These are phyloP conservation scores for Diospyros kaki DNA, from an alignment of 148 eudicot species.

Conservation along the genomic window DNA sequence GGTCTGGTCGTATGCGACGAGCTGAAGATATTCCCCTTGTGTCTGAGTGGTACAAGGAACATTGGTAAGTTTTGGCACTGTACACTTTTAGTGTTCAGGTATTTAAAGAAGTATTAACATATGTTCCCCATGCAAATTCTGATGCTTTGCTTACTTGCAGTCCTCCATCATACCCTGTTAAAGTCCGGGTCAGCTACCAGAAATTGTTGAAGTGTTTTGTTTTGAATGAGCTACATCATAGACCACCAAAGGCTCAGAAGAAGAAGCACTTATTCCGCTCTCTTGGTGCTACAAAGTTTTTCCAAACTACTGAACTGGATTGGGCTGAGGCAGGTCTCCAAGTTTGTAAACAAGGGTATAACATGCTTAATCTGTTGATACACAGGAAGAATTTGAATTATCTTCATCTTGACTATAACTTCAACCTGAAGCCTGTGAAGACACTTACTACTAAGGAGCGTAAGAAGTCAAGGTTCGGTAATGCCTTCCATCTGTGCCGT, in stretches of 20 bases:
- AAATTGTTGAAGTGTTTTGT: slow-evolving; percentile 94
- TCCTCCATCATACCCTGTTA: slow-evolving; percentile 97
- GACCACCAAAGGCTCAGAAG: slow-evolving; percentile 99
- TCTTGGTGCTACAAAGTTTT: slow-evolving; percentile 93
- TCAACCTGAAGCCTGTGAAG: slow-evolving; percentile 96
- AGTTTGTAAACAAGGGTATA: slow-evolving; percentile 99
- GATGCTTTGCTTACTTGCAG: slow-evolving; percentile 39
- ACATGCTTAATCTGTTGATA: slow-evolving; percentile 94
- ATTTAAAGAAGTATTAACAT: not conserved
- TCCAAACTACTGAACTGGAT: slow-evolving; percentile 95
- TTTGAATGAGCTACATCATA: slow-evolving; percentile 92
- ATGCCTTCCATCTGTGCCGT: slow-evolving; percentile 98
- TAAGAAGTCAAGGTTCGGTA: slow-evolving; percentile 95
- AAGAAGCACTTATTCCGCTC: slow-evolving; percentile 95
- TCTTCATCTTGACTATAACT: slow-evolving; percentile 96
- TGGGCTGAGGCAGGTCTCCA: slow-evolving; percentile 99
- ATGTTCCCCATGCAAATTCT: not conserved
- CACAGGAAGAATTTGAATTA: slow-evolving; percentile 96
- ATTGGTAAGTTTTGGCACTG: slow-evolving; percentile 51
- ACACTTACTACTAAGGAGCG: slow-evolving; percentile 98
- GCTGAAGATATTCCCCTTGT: slow-evolving; percentile 99
- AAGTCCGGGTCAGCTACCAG: slow-evolving; percentile 98
- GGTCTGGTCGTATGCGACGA: slow-evolving; percentile 94
- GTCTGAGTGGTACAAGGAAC: slow-evolving; percentile 99
- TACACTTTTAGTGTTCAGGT: not conserved